Conservation (phyloP, 345 rosid species). For the Pugionium dolabratum region DNA sequence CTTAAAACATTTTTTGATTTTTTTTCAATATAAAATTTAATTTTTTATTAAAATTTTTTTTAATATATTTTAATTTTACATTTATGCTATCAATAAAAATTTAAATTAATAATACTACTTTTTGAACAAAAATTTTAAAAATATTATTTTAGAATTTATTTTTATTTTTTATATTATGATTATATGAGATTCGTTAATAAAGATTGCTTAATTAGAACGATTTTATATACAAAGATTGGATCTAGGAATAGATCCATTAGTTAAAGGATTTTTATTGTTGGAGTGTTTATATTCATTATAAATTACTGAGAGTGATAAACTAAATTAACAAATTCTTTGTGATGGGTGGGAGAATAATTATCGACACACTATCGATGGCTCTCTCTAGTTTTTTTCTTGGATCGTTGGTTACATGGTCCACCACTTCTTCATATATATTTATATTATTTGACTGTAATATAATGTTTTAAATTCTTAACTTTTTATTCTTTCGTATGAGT, state of each 20-base stretch:
- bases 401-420: slow-evolving; percentile 35
- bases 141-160: too few relatives aligned
- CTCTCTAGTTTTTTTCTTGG: slow-evolving; percentile 22
- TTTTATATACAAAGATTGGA: background rate
- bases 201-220: background rate
- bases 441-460: background rate
- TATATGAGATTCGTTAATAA: background rate
- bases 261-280: background rate
- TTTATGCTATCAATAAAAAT: too few relatives aligned
- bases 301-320: slow-evolving; percentile 12
- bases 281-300: background rate
- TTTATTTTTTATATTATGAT: too few relatives aligned
- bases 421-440: slow-evolving; percentile 17
- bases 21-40: too few relatives aligned
- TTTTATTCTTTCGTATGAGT: background rate
- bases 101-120: too few relatives aligned
- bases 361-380: slow-evolving; percentile 36
- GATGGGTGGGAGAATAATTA: slow-evolving; percentile 41
- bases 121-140: too few relatives aligned
- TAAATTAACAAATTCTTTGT: slow-evolving; percentile 13
- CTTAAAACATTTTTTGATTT: too few relatives aligned
- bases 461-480: background rate
- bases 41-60: too few relatives aligned
- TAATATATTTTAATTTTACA: too few relatives aligned
- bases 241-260: slow-evolving; percentile 7